A percentile compares a stretch with the other conserved stretches of the same genome.
Conservation (phyloP, 805 yeast genomes). For the Starmerella bombicola region DNA sequence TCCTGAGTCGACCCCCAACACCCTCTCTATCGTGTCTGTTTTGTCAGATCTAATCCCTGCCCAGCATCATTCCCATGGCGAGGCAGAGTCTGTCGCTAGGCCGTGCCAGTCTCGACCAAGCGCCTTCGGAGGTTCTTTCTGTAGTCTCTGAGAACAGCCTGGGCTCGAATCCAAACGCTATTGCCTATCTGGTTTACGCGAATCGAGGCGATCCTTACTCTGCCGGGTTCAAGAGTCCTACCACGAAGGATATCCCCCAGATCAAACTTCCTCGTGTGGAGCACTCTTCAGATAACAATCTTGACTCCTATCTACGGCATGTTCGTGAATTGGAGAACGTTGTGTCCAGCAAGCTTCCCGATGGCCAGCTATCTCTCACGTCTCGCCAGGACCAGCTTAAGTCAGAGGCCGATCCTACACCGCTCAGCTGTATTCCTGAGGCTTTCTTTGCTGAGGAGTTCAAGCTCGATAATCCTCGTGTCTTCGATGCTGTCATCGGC, state of each 20-base stretch:
- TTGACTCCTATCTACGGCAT: slow-evolving; percentile 37
- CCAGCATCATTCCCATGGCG: background rate
- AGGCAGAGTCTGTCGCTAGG: slow-evolving; percentile 12
- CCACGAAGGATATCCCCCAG: slow-evolving; percentile 73
- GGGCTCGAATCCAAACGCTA: slow-evolving; percentile 40
- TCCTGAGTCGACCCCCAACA: no score
- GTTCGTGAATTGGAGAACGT: slow-evolving; percentile 27
- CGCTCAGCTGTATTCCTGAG: slow-evolving; percentile 43
- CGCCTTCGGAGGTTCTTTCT: slow-evolving; percentile 4
- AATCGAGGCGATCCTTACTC: slow-evolving; percentile 31
- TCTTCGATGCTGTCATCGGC: slow-evolving; percentile 62
- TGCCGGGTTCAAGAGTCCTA: slow-evolving; percentile 41
- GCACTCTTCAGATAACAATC: slow-evolving; percentile 34
- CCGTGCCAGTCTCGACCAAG: slow-evolving; percentile 14
- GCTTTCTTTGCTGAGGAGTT: slow-evolving; percentile 58
- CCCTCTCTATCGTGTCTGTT: no score
- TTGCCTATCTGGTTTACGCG: slow-evolving; percentile 58
- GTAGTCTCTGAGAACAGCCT: slow-evolving; percentile 1
- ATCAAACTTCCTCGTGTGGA: slow-evolving; percentile 48
- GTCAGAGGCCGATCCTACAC: slow-evolving; percentile 3
- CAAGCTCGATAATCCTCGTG: slow-evolving; percentile 76
- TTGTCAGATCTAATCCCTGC: no score
- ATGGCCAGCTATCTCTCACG: background rate
- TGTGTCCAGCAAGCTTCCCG: background rate
- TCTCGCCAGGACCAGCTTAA: background rate